Percentiles rank a stretch among this genome's conserved stretches.
phyloP scores from a whole-genome alignment of 305 asterid genomes.

The Fraxinus sp. region DNA sequence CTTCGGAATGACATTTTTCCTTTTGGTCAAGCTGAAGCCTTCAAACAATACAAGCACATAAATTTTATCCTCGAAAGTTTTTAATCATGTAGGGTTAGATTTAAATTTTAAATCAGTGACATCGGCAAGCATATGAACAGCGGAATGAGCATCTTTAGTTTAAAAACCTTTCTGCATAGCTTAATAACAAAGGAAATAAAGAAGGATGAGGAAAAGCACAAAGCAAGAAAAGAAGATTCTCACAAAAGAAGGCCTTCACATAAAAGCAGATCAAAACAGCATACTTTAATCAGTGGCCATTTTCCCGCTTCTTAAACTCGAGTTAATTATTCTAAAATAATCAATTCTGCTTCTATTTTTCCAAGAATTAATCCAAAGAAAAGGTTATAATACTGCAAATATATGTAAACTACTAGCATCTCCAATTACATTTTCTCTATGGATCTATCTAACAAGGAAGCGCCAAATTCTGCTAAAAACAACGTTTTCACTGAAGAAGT shows the following conservation, averaged over 20 bases:
- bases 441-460: neutral
- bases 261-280: slow-evolving; percentile 42
- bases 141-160: slow-evolving; percentile 27
- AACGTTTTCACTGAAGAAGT: neutral
- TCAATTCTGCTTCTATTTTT: slow-evolving; percentile 10
- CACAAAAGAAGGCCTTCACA: slow-evolving; percentile 48
- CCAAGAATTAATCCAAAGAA: neutral
- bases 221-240: slow-evolving; percentile 82
- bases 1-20: slow-evolving; percentile 70
- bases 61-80: neutral
- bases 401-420: neutral
- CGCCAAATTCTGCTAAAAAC: neutral
- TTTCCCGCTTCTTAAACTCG: slow-evolving; percentile 34
- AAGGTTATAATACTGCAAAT: neutral
- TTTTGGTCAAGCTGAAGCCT: slow-evolving; percentile 1
- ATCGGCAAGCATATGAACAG: slow-evolving; percentile 28
- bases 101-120: slow-evolving; percentile 20
- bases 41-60: slow-evolving; percentile 26
- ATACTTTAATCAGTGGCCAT: slow-evolving; percentile 33
- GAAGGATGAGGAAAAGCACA: slow-evolving; percentile 52
- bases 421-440: neutral
- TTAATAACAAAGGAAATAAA: slow-evolving; percentile 55
- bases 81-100: slow-evolving; percentile 1
- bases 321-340: slow-evolving; percentile 17
- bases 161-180: slow-evolving; percentile 37